Evolutionary conservation across 129 eudicot species (phyloP), one percentile per base, ranked within the genome.

Genomic region (Tagetes patula): DNA sequence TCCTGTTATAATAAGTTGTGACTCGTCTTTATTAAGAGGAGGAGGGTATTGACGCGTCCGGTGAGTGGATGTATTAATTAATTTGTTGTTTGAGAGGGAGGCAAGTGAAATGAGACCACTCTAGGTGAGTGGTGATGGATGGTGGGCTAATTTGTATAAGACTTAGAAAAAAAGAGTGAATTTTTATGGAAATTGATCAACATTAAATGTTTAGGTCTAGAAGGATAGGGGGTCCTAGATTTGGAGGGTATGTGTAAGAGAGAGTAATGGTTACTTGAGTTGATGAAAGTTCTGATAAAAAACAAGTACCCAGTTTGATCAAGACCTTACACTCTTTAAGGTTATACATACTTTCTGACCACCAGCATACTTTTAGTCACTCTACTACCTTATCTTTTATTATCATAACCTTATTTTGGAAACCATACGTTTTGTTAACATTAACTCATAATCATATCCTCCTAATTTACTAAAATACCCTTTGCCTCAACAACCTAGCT

Each of bases 181-280:
- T n/a, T 13, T 31, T 38, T 38, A 20, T 20, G 27, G 27, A 20
- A 20, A 20, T 32, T 37, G 41, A 41, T 4, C 13, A 2, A 38
- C 48, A 38, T 41, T 41, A 41, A 40, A 41, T 65, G 52, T 65
- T 20, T 66, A 48, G 80, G 72, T 46, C 64, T 81, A 81, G 61
- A 74, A 52, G 81, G 71, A 76, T 79, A 53, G 80, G 86, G 85
- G 74, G 69, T 86, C 45, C 81, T 85, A 78, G 85, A 78, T 84
- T 58, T 79, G 84, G 86, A 58, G 67, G 78, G 80, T 69, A 71
- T 78, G 77, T 80, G 82, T 72, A 69, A 72, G 70, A 68, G 58
- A 73, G 84, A 82, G 77, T 78, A 71, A 71, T 71, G 46, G 77
- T 80, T 84, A 69, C 83, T 72, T 54, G 58, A 76, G 77, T 82